Percentiles rank a stretch among this genome's conserved stretches.
These are phyloP conservation scores for Myxozyma neotropica DNA, from an alignment of 805 yeast species.

Conservation along the genomic window DNA sequence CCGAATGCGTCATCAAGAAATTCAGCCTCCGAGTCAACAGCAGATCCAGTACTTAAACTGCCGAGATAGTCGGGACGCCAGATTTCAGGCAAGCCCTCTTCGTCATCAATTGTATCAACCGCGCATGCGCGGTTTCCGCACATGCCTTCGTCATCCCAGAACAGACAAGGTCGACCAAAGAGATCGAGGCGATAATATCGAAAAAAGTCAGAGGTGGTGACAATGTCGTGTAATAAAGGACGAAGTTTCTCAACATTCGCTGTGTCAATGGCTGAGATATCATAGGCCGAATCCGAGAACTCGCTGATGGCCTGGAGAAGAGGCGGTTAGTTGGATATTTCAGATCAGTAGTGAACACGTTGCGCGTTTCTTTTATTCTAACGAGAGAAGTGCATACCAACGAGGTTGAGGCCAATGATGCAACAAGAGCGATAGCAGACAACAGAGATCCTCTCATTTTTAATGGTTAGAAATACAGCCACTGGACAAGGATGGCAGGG, in stretches of 20 bases:
- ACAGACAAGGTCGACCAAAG: conserved; percentile 72
- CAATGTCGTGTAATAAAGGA: conserved; percentile 60
- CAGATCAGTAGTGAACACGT: conserved; percentile 5
- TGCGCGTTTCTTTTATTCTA: not conserved
- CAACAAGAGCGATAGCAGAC: conserved; percentile 3
- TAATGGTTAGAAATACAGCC: not conserved
- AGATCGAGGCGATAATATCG: conserved; percentile 83
- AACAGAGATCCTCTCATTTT: not conserved
- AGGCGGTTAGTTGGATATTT: not conserved
- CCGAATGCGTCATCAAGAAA: conserved; percentile 44
- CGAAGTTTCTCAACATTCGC: conserved; percentile 48
- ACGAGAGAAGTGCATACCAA: not conserved
- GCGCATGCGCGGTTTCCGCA: conserved; percentile 90
- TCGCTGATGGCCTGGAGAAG: conserved; percentile 8
- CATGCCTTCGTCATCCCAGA: conserved; percentile 75
- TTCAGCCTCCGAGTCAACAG: conserved; percentile 44
- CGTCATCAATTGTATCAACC: conserved; percentile 78
- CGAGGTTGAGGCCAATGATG: not conserved
- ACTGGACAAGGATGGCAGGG: not conserved
- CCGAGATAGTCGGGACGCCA: conserved; percentile 78
- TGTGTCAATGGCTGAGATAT: conserved; percentile 49
- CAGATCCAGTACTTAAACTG: conserved; percentile 41
- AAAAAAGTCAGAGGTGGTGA: conserved; percentile 72
- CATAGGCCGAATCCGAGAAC: conserved; percentile 21
- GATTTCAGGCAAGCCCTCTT: conserved; percentile 67